Base-by-base conservation (phyloP, 2,329 filamentous ascomycete species). In the Gaeumannomyces tritici region DNA sequence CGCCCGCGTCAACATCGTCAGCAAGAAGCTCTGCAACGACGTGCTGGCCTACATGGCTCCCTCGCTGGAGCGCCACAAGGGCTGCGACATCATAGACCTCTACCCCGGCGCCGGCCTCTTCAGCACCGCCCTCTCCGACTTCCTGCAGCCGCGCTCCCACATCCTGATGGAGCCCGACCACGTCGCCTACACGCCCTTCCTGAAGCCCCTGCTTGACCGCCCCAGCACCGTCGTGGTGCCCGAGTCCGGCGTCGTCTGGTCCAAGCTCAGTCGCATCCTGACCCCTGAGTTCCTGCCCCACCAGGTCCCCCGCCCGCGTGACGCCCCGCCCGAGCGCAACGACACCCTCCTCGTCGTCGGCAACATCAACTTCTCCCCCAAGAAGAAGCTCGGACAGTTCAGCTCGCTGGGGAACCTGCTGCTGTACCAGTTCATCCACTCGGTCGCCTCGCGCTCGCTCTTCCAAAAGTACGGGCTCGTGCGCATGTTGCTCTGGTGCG, bases 41-140 rank as follows among this genome's bases (percentile, higher is more conserved):
- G 77, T 89, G 18, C 68, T 96, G 57, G 72, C 83, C 8, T 90
- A 90, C 64, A 76, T 96, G n/a, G 84, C 83, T 2, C 81, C 83
- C 1, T 86, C 85, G 3, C 80, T 98, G 24, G 76, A 84, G 42
- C 83, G 85, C 57, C 88, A 95, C 73, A 77, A 80, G 60, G 90
- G 90, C 62, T 92, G 93, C 74, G 92, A 96, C 69, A 82, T 98
- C 57, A 78, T 99, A 68, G 93, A 98, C 71, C 78, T 96, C 62
- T 91, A 93, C 72, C 93, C 93, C 0, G 92, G 92, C 18, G 77
- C 77, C 1, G 91, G 92, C 11, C 62, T 96, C 2, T 95, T 89
- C 85, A 96, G 93, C 42, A 58, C 79, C 31, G 90, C 88, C 69
- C 78, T 98, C 0, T 86, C 96, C 71, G 80, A 90, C 0, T 76